Evolutionary conservation across 768 basidiomycete genomes (phyloP), one percentile per base, ranked within the genome.

Genomic region (Daedaleopsis sinensis): DNA sequence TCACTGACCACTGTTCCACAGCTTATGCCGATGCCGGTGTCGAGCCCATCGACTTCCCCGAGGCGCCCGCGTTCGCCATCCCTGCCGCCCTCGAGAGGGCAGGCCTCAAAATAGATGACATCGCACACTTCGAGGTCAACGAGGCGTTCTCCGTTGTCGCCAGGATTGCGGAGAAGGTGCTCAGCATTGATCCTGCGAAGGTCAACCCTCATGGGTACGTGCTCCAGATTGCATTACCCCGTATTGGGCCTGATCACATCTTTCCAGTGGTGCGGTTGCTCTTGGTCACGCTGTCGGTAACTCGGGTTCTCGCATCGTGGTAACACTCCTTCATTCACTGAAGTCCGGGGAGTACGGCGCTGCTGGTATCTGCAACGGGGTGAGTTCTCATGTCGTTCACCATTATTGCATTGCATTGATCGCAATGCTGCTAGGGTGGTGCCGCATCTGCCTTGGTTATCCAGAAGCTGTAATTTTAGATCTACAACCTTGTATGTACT

Each of bases 81-180:
- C 97, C 97, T 21, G 76, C 85, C 59, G 97, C 97, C 13, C 79
- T 99, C 61, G 78, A 94, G 79, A 88, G 84, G 70, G 97, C 96
- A 21, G 91, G 91, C 67, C 80, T 98, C 59, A 85, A 86, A 19
- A 71, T 87, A 51, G 80, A 90, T 47, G 94, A 99, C 69, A 93
- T 99, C 65, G 82, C 94, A 48, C 82, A 90, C 52, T 99, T 94
- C 73, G 97, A 99, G 76, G 85, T 98, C 74, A 99, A 99, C 74
- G 96, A 99, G 76, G 96, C 96, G 27, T 99, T 98, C 84, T 95
- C 94, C 1, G 91, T 91, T 50, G 96, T 98, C 67, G 90, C 93
- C 67, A 84, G 90, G 52, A 90, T 96, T 55, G 91, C 91, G 3
- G 94, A 97, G 78, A 91, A 98, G 78, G 82, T 93, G 19, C 83